These are phyloP conservation scores for Lophiostoma macrostomum DNA, from an alignment of 495 filamentous ascomycete species.

Conservation along the genomic window DNA sequence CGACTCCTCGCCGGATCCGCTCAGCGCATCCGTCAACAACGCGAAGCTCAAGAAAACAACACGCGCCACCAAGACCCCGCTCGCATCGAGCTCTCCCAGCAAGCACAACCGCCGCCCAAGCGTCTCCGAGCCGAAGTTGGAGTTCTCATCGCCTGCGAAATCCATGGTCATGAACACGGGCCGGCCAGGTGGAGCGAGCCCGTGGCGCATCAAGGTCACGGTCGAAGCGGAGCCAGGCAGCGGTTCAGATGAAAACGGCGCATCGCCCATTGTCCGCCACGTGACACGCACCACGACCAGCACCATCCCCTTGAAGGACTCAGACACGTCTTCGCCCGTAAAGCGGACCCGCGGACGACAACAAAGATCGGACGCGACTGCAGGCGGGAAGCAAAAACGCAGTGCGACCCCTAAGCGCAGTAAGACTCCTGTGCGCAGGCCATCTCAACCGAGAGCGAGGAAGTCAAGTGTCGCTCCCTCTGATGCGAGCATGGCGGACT, in stretches of 20 bases:
- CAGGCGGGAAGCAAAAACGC: constrained; percentile 15
- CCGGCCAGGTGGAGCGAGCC: constrained; percentile 31
- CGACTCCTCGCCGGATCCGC: constrained; percentile 36
- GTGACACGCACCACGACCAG: constrained; percentile 31
- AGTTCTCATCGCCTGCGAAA: constrained; percentile 37
- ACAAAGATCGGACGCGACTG: constrained; percentile 22
- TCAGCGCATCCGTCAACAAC: constrained; percentile 15
- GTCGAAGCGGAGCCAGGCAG: constrained; percentile 41
- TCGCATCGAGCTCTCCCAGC: constrained; percentile 25
- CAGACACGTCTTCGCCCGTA: constrained; percentile 29
- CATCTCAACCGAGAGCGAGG: neutral
- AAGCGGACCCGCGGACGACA: constrained; percentile 35
- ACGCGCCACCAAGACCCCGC: constrained; percentile 12
- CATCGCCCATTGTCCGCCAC: constrained; percentile 26
- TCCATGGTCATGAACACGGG: constrained; percentile 40
- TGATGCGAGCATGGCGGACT: neutral
- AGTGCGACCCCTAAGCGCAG: constrained; percentile 38
- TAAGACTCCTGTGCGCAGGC: constrained; percentile 32
- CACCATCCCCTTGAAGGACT: constrained; percentile 36
- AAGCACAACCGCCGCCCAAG: constrained; percentile 9
- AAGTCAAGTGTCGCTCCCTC: constrained; percentile 2
- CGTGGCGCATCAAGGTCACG: constrained; percentile 44
- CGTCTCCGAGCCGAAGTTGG: constrained; percentile 4
- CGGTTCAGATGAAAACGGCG: constrained; percentile 28
- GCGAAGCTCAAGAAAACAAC: constrained; percentile 3